These are phyloP conservation scores for Tuctoria greenei DNA, from an alignment of 176 grass and related monocot species.

Conservation along the genomic window DNA sequence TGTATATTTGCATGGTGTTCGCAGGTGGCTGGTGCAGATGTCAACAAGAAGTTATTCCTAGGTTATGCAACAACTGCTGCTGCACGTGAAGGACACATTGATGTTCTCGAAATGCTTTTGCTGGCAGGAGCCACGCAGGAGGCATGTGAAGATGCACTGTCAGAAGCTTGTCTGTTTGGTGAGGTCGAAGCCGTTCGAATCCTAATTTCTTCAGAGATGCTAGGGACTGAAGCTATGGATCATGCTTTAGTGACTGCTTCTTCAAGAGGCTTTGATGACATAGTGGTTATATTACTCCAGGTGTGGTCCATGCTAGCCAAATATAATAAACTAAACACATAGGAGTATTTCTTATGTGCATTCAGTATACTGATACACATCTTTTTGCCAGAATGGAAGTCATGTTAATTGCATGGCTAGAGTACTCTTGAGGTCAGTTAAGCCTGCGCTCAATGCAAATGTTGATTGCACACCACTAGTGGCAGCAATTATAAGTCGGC, in stretches of 20 bases:
- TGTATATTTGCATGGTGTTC: not conserved
- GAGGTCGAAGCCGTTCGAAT: constrained; percentile 32
- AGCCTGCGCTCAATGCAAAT: constrained; percentile 60
- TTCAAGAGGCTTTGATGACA: constrained; percentile 64
- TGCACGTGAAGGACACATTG: constrained; percentile 48
- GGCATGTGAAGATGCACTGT: constrained; percentile 54
- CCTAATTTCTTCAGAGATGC: constrained; percentile 48
- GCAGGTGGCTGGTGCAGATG: constrained; percentile 54
- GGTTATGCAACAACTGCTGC: constrained; percentile 67
- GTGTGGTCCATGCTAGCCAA: constrained; percentile 11
- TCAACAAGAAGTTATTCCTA: constrained; percentile 61
- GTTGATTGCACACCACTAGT: constrained; percentile 60
- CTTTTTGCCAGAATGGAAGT: constrained; percentile 44
- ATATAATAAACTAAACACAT: not conserved
- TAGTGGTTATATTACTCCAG: constrained; percentile 44
- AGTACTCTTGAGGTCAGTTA: constrained; percentile 55
- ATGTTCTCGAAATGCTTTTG: constrained; percentile 54
- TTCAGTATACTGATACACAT: constrained; percentile 1
- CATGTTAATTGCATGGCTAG: constrained; percentile 57
- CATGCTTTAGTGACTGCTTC: constrained; percentile 56
- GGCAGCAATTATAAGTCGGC: constrained; percentile 59
- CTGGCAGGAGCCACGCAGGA: constrained; percentile 44
- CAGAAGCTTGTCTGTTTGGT: constrained; percentile 48
- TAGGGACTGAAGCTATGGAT: constrained; percentile 28
- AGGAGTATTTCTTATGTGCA: constrained; percentile 5